phyloP scores from a whole-genome alignment of 75 land plant species.

The Picea glauca region DNA sequence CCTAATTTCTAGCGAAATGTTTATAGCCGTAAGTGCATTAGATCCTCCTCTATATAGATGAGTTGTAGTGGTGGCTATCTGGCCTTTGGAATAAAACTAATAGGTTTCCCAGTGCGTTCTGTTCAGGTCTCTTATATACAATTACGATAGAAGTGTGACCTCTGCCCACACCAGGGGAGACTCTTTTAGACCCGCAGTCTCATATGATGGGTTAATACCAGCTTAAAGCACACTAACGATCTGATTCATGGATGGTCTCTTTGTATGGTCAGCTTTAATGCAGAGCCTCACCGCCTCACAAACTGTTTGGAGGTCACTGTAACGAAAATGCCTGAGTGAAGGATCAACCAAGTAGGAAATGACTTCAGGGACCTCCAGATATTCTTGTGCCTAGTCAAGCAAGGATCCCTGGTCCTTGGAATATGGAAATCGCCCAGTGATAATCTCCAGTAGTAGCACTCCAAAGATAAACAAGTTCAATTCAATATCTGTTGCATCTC shows the following conservation, averaged over 20 bases:
- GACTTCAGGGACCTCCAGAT: constrained; percentile 54
- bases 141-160: constrained; percentile 38
- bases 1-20: too few relatives aligned
- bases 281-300: constrained; percentile 69
- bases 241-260: constrained; percentile 59
- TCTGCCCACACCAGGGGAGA: constrained; percentile 85
- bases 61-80: too few relatives aligned
- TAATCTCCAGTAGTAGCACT: constrained; percentile 72
- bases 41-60: too few relatives aligned
- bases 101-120: too few relatives aligned
- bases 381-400: constrained; percentile 82
- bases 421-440: constrained; percentile 80
- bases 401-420: constrained; percentile 67
- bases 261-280: constrained; percentile 35
- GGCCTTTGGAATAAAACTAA: too few relatives aligned
- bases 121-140: background rate
- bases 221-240: constrained; percentile 53
- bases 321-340: constrained; percentile 52
- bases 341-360: constrained; percentile 78
- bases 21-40: too few relatives aligned
- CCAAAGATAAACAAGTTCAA: constrained; percentile 80
- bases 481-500: constrained; percentile 55
- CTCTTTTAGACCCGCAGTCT: constrained; percentile 45
- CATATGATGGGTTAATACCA: constrained; percentile 49
- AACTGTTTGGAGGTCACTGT: constrained; percentile 55